phyloP scores from a whole-genome alignment of 2,329 filamentous ascomycete species.

The Cytospora paraplurivora region DNA sequence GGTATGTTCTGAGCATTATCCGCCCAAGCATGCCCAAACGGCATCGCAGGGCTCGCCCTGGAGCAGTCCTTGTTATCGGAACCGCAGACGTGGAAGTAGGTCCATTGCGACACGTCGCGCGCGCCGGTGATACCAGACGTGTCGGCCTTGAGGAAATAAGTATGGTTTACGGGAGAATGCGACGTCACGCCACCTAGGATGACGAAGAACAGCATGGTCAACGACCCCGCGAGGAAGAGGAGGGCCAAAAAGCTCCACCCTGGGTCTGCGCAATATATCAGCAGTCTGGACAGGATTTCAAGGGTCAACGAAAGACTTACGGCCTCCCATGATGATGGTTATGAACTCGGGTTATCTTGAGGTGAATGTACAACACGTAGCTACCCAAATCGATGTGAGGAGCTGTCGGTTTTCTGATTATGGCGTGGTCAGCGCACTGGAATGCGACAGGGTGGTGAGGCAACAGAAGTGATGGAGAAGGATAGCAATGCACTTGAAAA shows the following conservation, averaged over 20 bases:
- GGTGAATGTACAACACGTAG: not conserved
- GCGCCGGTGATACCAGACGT: slow-evolving; percentile 73
- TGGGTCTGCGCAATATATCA: slow-evolving; percentile 39
- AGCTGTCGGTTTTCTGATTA: not conserved
- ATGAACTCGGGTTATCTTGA: not conserved
- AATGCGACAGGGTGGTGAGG: not conserved
- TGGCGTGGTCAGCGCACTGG: slow-evolving; percentile 8
- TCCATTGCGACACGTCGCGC: slow-evolving; percentile 75
- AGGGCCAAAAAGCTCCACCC: slow-evolving; percentile 47
- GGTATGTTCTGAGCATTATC: slow-evolving; percentile 49
- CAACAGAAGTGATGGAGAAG: not conserved
- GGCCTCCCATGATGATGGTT: slow-evolving; percentile 26
- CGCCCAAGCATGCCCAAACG: slow-evolving; percentile 73
- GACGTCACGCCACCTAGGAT: slow-evolving; percentile 57
- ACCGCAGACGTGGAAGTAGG: slow-evolving; percentile 83
- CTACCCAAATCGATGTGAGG: not conserved
- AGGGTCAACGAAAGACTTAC: not conserved
- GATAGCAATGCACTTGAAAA: not conserved
- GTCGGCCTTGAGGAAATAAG: slow-evolving; percentile 84
- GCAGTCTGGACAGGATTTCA: not conserved
- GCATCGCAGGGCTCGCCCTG: slow-evolving; percentile 59
- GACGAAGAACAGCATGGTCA: slow-evolving; percentile 60
- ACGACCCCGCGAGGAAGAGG: slow-evolving; percentile 52
- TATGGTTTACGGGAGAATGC: slow-evolving; percentile 64
- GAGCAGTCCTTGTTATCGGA: slow-evolving; percentile 66